Base-by-base conservation (phyloP, 1,284 basidiomycete genomes). In the Cutaneotrichosporon sp. region DNA sequence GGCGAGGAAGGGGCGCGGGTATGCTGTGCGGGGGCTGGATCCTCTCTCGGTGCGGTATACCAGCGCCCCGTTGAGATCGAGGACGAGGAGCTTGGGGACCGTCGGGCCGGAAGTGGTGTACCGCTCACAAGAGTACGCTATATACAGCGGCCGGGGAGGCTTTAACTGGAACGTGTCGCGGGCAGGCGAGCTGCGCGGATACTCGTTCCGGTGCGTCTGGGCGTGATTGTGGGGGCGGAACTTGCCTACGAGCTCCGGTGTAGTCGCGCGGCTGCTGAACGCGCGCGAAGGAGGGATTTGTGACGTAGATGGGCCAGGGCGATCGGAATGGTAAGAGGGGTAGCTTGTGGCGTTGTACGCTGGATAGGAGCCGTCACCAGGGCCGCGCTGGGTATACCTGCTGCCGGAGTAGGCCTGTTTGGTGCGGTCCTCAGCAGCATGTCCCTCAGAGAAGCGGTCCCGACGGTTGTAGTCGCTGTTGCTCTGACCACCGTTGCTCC, bases 31-130 rank as follows among this genome's bases (percentile, higher is more conserved):
- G 14, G 47, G 42, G 4, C 61, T 58, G 2, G 42, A 52, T 21
- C 22, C n/a, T n/a, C 61, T 52, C 22, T 61, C 59, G 31, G 68
- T 61, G 14, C 79, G 72, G 60, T 76, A 79, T 14, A 81, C 64
- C 40, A 81, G 61, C 16, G 79, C 77, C 4, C 79, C 79, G 60
- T 81, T 81, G n/a, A 81, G 66, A 60, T 81, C 80, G 13, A 80
- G 69, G 0, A 80, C 74, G 10, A 81, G 65, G 14, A 81, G 72
- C 65, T 80, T 81, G 9, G 61, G 67, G 8, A 62, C 46, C 2
- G 63, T 34, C 13, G 26, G 6, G 40, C n/a, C 22, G 26, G 14
- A 32, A 34, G 38, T n/a, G 49, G 13, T 30, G 9, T 40, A n/a
- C 1, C 16, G n/a, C 38, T 38, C 51, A 26, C 34, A 30, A n/a